Evolutionary conservation across 345 rosid species (phyloP), one percentile per base, ranked within the genome.

Genomic region (Ceriops tagal): DNA sequence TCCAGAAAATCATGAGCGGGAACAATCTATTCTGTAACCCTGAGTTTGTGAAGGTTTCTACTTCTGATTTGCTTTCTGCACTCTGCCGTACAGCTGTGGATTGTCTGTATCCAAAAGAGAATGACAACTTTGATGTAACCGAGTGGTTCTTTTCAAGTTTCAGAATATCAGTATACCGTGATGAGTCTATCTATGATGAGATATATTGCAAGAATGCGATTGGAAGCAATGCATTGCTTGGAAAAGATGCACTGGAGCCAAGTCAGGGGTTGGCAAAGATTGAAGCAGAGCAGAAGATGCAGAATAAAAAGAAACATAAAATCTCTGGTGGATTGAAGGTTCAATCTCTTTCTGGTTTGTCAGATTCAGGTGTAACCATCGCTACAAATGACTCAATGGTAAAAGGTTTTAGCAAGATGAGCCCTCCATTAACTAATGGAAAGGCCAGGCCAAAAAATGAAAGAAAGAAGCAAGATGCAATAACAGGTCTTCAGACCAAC

Each of bases 131-230:
- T 35, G 81, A 80, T 63, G 58, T 74, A 20, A 53, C 68, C n/a
- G 93, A 83, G 67, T 86, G 92, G 95, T 87, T 93, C 83, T 88
- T 91, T 79, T 84, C 95, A 71, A 88, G 76, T 78, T 89, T 88
- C 73, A 87, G 98, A 82, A 89, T 85, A 65, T 89, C 87, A 0
- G 71, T 65, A 58, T 87, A 75, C 79, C 92, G 78, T 59, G 96
- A 91, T 53, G 90, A 86, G 74, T 81, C 77, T 60, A 77, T 84
- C 67, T 77, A 83, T 64, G 92, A 86, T 66, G 92, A 86, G 78
- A 79, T 55, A 81, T 76, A 82, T 79, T 87, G 81, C 81, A 83
- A 77, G 84, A 86, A 69, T 73, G 58, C 74, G 74, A 81, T 80
- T 70, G 83, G 71, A 60, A 76, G 68, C 65, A 74, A 47, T 67